Conservation (phyloP, 176 grass and related monocot genomes). For the Bolboschoenus planiculmis region DNA sequence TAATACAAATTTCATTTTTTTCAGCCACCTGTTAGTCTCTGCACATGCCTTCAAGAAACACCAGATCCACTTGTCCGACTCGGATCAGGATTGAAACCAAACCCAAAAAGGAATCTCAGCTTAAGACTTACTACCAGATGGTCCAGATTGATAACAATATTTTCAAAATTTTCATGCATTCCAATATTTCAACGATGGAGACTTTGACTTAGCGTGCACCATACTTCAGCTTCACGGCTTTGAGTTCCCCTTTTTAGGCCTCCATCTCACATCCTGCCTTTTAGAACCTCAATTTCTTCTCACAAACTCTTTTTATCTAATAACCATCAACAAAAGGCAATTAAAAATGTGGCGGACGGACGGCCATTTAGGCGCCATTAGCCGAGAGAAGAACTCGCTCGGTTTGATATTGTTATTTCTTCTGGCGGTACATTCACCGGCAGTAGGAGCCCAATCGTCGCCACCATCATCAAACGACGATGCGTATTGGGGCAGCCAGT, state of each 20-base stretch:
- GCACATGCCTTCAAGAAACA: not conserved
- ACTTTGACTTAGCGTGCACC: conserved; percentile 8
- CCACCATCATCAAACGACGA: conserved; percentile 1
- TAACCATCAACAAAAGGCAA: not conserved
- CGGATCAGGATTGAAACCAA: not conserved
- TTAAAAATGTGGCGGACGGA: not conserved
- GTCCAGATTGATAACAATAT: not conserved
- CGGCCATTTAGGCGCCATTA: not conserved
- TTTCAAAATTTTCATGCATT: not conserved
- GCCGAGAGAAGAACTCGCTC: not conserved
- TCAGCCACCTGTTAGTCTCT: not conserved
- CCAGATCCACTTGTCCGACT: not conserved
- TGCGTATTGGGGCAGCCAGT: not conserved
- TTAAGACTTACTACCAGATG: not conserved
- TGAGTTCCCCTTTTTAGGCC: not conserved
- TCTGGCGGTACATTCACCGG: not conserved
- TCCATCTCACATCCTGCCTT: not conserved
- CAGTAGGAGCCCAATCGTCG: conserved; percentile 15
- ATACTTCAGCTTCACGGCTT: conserved; percentile 7
- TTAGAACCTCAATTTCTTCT: not conserved
- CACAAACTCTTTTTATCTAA: not conserved
- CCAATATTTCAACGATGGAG: not conserved
- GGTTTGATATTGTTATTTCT: not conserved
- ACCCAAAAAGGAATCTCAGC: not conserved
- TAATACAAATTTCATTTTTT: not conserved